Conservation (phyloP, 257 asterid species). For the Fraxinus pennsylvanica region DNA sequence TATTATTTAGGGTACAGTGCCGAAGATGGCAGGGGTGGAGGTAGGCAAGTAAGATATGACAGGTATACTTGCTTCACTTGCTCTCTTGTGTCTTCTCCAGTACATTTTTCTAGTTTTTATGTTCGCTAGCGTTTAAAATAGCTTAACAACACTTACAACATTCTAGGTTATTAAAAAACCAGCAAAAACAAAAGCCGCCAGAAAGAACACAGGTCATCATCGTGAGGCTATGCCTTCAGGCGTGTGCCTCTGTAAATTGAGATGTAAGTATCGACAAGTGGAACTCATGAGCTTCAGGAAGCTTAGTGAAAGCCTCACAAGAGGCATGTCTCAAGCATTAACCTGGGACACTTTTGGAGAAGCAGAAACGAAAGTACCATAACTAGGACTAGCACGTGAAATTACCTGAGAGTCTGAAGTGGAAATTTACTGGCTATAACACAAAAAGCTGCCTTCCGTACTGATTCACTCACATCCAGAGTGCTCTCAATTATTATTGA, state of each 20-base stretch:
- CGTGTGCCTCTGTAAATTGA: not conserved
- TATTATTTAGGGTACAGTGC: not conserved
- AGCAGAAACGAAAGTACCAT: not conserved
- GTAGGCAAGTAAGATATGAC: not conserved
- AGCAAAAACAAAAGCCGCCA: not conserved
- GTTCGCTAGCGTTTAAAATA: not conserved
- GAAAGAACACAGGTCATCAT: not conserved
- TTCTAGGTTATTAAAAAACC: not conserved
- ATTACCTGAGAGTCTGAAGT: slow-evolving; percentile 88
- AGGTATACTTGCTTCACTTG: not conserved
- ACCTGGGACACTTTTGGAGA: not conserved
- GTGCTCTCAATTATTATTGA: slow-evolving; percentile 73
- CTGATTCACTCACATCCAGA: slow-evolving; percentile 82
- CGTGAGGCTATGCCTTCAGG: not conserved
- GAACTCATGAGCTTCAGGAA: too few relatives aligned
- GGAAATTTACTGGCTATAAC: slow-evolving; percentile 82
- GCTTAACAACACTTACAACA: not conserved
- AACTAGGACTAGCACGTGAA: slow-evolving; percentile 3
- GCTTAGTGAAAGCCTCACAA: too few relatives aligned
- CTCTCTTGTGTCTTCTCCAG: not conserved
- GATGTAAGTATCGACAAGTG: too few relatives aligned
- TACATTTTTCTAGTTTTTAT: not conserved
- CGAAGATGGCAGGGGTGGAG: too few relatives aligned
- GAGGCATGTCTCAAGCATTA: not conserved
- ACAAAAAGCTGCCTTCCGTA: slow-evolving; percentile 79